Evolutionary conservation across 2,329 filamentous ascomycete species (phyloP).

Genomic region (Trichoderma asperellum): DNA sequence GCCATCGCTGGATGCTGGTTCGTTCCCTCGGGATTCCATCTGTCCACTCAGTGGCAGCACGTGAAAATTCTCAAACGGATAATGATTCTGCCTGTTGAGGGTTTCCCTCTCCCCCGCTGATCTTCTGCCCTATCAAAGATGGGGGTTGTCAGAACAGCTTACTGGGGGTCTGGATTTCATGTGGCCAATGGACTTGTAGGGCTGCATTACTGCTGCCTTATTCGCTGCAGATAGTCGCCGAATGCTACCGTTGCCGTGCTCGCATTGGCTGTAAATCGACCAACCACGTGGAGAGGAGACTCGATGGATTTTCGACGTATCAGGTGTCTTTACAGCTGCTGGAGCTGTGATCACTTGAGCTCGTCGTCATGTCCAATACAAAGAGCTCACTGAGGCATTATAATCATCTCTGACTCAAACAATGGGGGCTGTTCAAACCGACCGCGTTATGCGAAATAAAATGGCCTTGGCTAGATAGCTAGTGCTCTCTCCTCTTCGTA

Average conservation of each 20-base stretch:
- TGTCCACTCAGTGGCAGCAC: constrained; percentile 8
- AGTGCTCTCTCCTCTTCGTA: neutral
- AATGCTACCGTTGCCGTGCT: neutral
- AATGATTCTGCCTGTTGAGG: neutral
- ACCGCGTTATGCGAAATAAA: neutral
- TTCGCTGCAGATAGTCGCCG: constrained; percentile 12
- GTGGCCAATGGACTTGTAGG: constrained; percentile 11
- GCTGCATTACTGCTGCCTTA: neutral
- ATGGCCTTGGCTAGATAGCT: neutral
- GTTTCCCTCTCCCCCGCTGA: neutral
- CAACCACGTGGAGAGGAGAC: constrained; percentile 6
- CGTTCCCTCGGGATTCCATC: neutral
- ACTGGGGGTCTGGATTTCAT: neutral
- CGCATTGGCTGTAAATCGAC: constrained; percentile 13
- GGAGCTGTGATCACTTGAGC: neutral
- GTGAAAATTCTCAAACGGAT: constrained; percentile 5
- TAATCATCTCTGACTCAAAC: neutral
- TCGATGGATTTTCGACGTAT: neutral
- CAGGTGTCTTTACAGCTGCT: neutral
- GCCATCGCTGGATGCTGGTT: neutral
- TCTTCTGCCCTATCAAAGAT: neutral
- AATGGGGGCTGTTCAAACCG: neutral
- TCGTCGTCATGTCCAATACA: neutral
- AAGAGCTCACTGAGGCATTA: neutral
- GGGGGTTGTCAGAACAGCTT: neutral